Conservation (phyloP, 163 green algal genomes). For the Scenedesmus sp. region DNA sequence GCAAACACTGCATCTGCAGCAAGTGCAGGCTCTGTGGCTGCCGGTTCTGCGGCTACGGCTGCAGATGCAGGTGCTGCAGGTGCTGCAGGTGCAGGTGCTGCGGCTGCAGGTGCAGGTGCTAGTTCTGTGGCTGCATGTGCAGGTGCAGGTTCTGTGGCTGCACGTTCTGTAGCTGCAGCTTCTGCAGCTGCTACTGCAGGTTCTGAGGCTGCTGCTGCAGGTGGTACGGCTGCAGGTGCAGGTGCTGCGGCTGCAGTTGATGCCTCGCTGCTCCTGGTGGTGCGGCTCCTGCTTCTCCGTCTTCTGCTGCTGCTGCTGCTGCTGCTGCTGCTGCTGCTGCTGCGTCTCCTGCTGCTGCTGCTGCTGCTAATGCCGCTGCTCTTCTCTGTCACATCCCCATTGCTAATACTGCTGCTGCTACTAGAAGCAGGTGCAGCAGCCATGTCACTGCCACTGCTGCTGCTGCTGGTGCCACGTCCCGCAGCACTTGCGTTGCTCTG, state of each 20-base stretch:
- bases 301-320: not conserved
- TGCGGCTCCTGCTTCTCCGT: not conserved
- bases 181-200: slow-evolving; percentile 19
- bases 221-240: not conserved
- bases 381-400: not conserved
- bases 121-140: not conserved
- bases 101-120: too few species aligned
- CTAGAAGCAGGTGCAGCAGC: not conserved
- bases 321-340: slow-evolving; percentile 18
- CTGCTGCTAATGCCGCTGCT: not conserved
- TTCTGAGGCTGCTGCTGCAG: slow-evolving; percentile 7
- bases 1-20: not conserved
- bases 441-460: not conserved
- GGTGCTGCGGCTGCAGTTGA: not conserved
- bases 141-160: not conserved
- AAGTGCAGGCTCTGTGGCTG: not conserved
- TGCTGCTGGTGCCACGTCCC: not conserved
- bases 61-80: not conserved
- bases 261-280: not conserved
- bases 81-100: not conserved
- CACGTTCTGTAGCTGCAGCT: not conserved
- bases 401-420: not conserved
- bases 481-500: too few species aligned
- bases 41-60: not conserved
- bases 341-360: not conserved